phyloP scores from a whole-genome alignment of 2,329 filamentous ascomycete species.

The Thermoascus crustaceus region DNA sequence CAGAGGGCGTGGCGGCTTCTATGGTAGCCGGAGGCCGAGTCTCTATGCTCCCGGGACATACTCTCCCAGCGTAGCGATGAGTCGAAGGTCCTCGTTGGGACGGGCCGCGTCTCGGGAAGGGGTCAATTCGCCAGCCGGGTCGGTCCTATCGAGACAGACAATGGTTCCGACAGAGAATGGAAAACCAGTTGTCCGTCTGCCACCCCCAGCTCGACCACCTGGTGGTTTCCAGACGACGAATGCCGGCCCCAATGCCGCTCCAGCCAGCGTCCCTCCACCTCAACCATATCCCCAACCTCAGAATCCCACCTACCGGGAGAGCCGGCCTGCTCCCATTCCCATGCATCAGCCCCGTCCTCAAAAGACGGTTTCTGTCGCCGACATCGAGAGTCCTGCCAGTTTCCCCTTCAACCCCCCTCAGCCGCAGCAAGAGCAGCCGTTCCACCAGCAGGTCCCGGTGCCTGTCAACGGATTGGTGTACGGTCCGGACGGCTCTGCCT shows the following conservation, averaged over 20 bases:
- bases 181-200: constrained; percentile 74
- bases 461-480: constrained; percentile 56
- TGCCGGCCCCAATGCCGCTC: constrained; percentile 11
- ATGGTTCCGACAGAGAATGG: constrained; percentile 50
- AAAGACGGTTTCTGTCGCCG: constrained; percentile 85
- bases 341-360: constrained; percentile 96
- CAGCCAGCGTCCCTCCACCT: constrained; percentile 14
- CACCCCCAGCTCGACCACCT: constrained; percentile 48
- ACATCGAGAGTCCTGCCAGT: constrained; percentile 75
- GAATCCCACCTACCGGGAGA: constrained; percentile 51
- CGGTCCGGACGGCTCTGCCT: constrained; percentile 39
- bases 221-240: constrained; percentile 16
- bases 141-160: constrained; percentile 61
- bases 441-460: constrained; percentile 87
- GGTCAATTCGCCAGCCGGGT: constrained; percentile 72
- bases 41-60: constrained; percentile 73
- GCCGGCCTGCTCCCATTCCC: constrained; percentile 53
- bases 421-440: constrained; percentile 69
- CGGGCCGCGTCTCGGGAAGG: constrained; percentile 62
- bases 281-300: constrained; percentile 43
- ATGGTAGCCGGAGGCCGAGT: constrained; percentile 60
- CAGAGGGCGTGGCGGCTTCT: constrained; percentile 62
- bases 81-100: constrained; percentile 72
- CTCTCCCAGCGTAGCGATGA: constrained; percentile 79
- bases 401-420: constrained; percentile 52